Evolutionary conservation across 176 grass and related monocot genomes (phyloP), one percentile per base, ranked within the genome.

Genomic region (Cenchrus purpureus): DNA sequence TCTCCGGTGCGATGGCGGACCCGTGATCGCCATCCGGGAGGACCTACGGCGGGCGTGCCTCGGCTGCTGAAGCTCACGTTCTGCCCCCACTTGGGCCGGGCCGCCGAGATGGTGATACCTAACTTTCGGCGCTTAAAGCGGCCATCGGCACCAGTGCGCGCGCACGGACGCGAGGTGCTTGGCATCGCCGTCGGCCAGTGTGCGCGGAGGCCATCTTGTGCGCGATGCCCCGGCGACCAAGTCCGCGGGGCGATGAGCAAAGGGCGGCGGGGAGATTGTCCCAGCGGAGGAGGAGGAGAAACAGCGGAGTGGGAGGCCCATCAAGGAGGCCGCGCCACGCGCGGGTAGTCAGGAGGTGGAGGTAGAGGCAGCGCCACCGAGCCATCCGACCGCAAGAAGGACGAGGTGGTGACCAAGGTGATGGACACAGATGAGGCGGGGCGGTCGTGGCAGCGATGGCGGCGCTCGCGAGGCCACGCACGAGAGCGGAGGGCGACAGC

Each of bases 21-120:
- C 94, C 28, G 92, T 91, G 10, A 94, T 97, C 76, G 4, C 76
- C 88, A 25, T 92, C 85, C 15, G 94, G 94, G 48, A 51, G 44
- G 63, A 97, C 94, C 8, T 97, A 85, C 84, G 90, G 90, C 86
- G 86, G 10, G 85, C 79, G 12, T 94, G 92, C 79, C 87, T 97
- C 68, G 64, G 88, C 90, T 94, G 94, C 86, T 87, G 0, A 83
- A 90, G 25, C 92, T 94, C 73, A 71, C 86, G 1, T 91, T 94
- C 56, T 62, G 0, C 90, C 87, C 79, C 92, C 67, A 74, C 22
- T 76, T 91, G 2, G 83, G 1, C 19, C 88, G 19, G 0, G 68
- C 17, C 0, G 74, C 91, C 10, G 81, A 72, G 1, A 45, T 78
- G 0, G 13, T 92, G 32, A 92, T 97, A 4, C 91, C 95, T 0